These are phyloP conservation scores for Populus ilicifolia DNA, from an alignment of 345 rosid genomes.

Conservation along the genomic window DNA sequence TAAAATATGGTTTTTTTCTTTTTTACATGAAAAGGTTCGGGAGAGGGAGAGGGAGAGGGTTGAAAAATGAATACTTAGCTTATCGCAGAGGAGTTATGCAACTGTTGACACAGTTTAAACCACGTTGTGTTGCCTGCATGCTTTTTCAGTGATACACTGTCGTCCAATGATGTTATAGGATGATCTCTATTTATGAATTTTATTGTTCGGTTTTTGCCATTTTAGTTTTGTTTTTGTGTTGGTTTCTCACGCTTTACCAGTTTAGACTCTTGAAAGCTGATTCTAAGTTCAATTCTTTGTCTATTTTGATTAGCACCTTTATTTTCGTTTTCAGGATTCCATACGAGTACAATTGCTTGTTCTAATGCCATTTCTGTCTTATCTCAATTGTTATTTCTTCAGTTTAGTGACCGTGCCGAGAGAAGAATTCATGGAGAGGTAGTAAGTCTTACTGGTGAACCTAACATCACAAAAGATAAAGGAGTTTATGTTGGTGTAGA, in stretches of 20 bases:
- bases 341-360: neutral
- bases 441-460: slow-evolving; percentile 13
- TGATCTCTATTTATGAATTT: too few relatives aligned
- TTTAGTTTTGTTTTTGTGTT: neutral
- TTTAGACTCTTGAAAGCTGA: neutral
- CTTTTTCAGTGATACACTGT: too few relatives aligned
- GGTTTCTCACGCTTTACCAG: neutral
- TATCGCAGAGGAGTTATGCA: neutral
- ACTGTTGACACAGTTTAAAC: neutral
- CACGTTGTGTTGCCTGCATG: too few relatives aligned
- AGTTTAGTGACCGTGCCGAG: slow-evolving; percentile 21
- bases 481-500: slow-evolving; percentile 67
- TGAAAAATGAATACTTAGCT: neutral
- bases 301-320: neutral
- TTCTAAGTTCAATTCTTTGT: neutral
- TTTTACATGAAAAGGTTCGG: neutral
- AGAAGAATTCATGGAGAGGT: slow-evolving; percentile 20
- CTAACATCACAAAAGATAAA: slow-evolving; percentile 37
- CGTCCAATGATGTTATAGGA: too few relatives aligned
- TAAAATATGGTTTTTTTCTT: neutral
- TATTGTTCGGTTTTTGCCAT: too few relatives aligned
- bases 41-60: neutral
- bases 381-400: slow-evolving; percentile 7
- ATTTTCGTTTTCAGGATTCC: neutral
- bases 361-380: neutral